Conservation (phyloP, 1,284 basidiomycete genomes). For the Fomitopsis palustris region DNA sequence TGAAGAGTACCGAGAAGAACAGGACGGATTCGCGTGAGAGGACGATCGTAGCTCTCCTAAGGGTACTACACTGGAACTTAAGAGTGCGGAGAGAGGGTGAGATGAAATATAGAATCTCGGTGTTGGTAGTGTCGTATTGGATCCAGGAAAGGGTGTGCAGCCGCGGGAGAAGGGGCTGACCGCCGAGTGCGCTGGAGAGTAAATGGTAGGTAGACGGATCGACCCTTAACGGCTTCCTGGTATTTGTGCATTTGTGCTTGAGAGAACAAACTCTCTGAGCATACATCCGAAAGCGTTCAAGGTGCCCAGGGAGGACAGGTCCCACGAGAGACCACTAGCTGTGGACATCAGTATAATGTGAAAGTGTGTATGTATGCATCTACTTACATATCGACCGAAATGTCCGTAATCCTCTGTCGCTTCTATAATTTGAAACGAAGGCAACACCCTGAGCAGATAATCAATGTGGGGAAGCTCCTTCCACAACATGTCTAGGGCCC, state of each 20-base stretch:
- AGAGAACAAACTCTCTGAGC: background rate
- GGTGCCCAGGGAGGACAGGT: background rate
- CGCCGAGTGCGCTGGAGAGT: background rate
- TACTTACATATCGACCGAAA: background rate
- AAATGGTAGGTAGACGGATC: background rate
- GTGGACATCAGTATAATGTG: background rate
- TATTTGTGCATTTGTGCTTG: background rate
- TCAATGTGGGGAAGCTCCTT: no score
- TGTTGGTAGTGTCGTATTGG: background rate
- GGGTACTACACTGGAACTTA: background rate
- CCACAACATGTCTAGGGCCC: no score
- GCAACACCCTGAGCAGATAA: background rate
- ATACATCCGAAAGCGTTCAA: background rate
- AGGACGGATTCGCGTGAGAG: background rate
- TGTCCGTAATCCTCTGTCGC: background rate
- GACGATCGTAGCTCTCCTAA: background rate
- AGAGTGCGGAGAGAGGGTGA: background rate
- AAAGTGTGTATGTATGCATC: background rate
- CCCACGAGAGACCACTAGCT: background rate
- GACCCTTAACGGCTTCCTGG: background rate
- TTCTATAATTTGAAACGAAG: background rate
- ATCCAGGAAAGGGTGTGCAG: background rate
- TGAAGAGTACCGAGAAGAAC: background rate
- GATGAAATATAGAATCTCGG: background rate
- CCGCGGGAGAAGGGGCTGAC: background rate